phyloP scores from a whole-genome alignment of 192 early-diverging fungal genomes.

The Rhizophagus clarus region DNA sequence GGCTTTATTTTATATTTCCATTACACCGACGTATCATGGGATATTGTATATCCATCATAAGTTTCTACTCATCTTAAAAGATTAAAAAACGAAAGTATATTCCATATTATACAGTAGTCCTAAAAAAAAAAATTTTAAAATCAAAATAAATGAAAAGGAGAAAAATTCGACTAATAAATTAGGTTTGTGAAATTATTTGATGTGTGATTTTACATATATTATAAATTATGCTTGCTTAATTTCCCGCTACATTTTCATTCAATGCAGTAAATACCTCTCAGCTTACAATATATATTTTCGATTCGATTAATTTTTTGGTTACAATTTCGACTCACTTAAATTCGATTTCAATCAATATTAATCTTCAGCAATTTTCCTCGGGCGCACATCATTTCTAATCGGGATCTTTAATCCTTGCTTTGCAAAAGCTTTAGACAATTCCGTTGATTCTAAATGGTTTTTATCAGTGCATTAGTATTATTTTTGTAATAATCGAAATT shows the following conservation, averaged over 20 bases:
- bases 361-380: conserved; percentile 34
- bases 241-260: neutral
- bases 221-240: neutral
- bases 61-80: too few species aligned
- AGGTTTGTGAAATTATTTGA: neutral
- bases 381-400: conserved; percentile 66
- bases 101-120: neutral
- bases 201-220: neutral
- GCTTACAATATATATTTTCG: neutral
- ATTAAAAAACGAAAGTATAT: neutral
- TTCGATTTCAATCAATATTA: neutral
- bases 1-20: too few species aligned
- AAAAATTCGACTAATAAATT: neutral
- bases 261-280: neutral
- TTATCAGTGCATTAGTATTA: neutral
- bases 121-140: neutral
- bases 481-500: neutral
- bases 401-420: conserved; percentile 80
- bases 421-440: conserved; percentile 76
- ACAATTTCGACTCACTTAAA: neutral
- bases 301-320: neutral
- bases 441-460: conserved; percentile 68
- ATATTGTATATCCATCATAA: too few species aligned
- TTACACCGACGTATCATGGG: too few species aligned
- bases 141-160: neutral